Evolutionary conservation across 129 eudicot genomes (phyloP), one percentile per base, ranked within the genome.

Genomic region (Tagetes patula): DNA sequence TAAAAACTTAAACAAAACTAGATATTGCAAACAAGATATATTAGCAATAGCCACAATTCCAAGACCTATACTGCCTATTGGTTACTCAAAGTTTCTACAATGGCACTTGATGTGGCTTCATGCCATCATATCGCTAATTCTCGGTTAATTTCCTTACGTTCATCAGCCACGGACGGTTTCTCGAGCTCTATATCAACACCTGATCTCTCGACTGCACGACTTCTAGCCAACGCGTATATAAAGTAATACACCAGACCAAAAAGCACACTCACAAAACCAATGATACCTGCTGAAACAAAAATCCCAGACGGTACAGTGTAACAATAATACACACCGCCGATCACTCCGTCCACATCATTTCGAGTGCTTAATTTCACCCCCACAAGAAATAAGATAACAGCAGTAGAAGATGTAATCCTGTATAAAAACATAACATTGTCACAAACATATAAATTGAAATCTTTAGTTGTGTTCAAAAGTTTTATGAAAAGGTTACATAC

Each of bases 191-290:
- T 43, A 12, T 77, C 75, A 4, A 47, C 63, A 11, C n/a, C 33
- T 56, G 75, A 27, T 68, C 55, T n/a, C n/a, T 69, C 3, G 20
- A 36, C 4, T 47, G 52, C 52, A 38, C 36, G 12, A 12, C 13
- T 39, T 59, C 3, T 8, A 11, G 75, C 75, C 36, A 69, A 59
- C 43, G 47, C 75, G 47, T 77, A 69, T 37, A 43, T 33, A 12
- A 58, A 13, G 54, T 77, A 69, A 69, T 69, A 77, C 12, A 59
- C 46, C 31, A 60, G 8, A 45, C 53, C 34, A 0, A 77, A 53
- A 59, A 69, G 70, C 75, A 59, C 63, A 13, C 81, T 53, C 43
- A 77, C 20, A 3, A 77, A 53, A 30, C 75, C 64, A 63, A 69
- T 59, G 53, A 69, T 46, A 12, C 70, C 63, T 12, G 70, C 81